Base-by-base conservation (phyloP, 108 stramenopile genomes). In the Parmales sp. region DNA sequence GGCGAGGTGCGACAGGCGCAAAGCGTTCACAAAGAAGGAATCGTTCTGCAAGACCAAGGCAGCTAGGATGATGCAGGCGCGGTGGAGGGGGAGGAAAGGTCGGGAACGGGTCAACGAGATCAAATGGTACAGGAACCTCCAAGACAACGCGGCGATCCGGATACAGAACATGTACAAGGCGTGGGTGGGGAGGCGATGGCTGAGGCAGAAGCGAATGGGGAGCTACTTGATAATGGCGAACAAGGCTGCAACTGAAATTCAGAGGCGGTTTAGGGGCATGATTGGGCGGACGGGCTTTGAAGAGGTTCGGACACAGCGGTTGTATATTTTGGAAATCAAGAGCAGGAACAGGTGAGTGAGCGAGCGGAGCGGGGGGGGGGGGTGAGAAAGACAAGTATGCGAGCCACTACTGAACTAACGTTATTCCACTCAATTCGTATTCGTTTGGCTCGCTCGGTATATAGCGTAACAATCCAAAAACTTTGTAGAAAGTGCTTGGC, bases 21-120 rank as follows among this genome's bases (percentile, higher is more conserved):
- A 20, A 13, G 37, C 50, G 18, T 6, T 20, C 26, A 38, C 37
- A 9, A 77, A 71, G 13, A 75, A 49, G 66, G 71, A 72, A 48
- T 60, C 72, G 46, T 68, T 63, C 67, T 75, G 72, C 49, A 71
- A 49, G 26, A 66, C 36, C 25, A 37, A 50, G 54, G 67, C 67
- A 20, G 34, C 43, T 9, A 16, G 11, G 2, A 23, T 68, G 37
- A 51, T 45, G 48, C 50, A 29, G 26, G 29, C 38, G n/a, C 50
- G 67, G 51, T 34, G 67, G 22, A 41, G 72, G 13, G 20, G 51
- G 13, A 3, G 25, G 13, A 67, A 37, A 20, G 49, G 69, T 19
- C 0, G 49, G 49, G 44, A 4, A 19, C 19, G 2, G 2, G 69
- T 18, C 11, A 28, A 0, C 9, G 0, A 6, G 31, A 22, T 28